Evolutionary conservation across 257 asterid species (phyloP).

Genomic region (Verbena officinalis): DNA sequence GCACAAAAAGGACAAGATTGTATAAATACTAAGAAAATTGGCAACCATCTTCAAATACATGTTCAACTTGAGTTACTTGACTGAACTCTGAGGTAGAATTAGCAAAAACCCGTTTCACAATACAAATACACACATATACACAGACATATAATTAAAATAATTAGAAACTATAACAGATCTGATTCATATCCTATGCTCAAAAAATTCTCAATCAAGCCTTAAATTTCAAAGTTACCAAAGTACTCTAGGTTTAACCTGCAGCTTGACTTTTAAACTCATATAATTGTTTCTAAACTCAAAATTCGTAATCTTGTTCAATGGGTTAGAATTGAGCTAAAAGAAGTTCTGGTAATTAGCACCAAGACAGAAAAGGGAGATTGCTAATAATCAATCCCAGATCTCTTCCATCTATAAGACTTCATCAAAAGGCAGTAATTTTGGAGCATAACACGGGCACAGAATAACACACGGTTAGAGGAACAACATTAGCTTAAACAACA

Average conservation of each 20-base stretch:
- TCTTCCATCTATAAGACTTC: background rate
- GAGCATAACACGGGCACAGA: background rate
- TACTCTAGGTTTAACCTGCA: background rate
- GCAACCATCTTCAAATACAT: background rate
- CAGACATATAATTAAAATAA: background rate
- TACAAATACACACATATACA: background rate
- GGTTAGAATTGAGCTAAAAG: background rate
- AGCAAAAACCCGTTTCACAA: too few relatives aligned
- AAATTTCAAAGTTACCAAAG: background rate
- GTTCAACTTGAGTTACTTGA: slow-evolving; percentile 9
- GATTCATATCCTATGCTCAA: background rate
- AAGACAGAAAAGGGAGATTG: slow-evolving; percentile 7
- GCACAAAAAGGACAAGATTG: too few relatives aligned
- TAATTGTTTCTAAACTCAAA: background rate
- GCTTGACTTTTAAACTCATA: background rate
- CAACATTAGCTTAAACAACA: background rate
- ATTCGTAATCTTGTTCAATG: background rate
- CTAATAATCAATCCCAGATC: background rate
- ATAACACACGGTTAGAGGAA: background rate
- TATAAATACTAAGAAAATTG: too few relatives aligned
- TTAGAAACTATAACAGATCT: slow-evolving; percentile 20
- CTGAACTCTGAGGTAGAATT: background rate
- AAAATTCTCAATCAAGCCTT: slow-evolving; percentile 1
- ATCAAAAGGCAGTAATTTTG: background rate
- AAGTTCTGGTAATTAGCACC: slow-evolving; percentile 1